A percentile compares a stretch with the other conserved stretches of the same genome.
These are phyloP conservation scores for Phytophthora cactorum DNA, from an alignment of 352 stramenopile species.

Conservation along the genomic window DNA sequence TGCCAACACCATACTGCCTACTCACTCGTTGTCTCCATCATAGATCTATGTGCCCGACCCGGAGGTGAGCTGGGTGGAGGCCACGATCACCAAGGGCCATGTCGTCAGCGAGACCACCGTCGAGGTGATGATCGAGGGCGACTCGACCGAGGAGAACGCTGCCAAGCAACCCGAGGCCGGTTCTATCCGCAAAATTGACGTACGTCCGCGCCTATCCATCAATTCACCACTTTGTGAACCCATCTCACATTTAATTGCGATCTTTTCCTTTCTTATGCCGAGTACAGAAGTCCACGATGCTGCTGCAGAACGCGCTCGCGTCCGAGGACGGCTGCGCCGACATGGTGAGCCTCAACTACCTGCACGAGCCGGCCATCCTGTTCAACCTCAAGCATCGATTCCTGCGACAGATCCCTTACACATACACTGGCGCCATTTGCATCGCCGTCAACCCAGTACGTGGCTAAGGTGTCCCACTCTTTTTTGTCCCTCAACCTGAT, in stretches of 20 bases:
- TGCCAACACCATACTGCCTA: background rate
- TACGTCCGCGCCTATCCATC: conserved; percentile 20
- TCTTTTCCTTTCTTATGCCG: conserved; percentile 7
- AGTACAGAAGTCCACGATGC: conserved; percentile 73
- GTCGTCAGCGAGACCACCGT: conserved; percentile 83
- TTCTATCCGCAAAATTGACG: conserved; percentile 55
- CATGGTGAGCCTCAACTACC: conserved; percentile 91
- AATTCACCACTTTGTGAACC: conserved; percentile 6
- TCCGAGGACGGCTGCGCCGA: conserved; percentile 70
- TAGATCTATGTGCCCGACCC: conserved; percentile 87
- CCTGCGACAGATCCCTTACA: conserved; percentile 93
- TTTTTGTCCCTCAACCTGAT: conserved; percentile 6
- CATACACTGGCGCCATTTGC: conserved; percentile 96
- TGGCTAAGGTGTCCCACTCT: conserved; percentile 19
- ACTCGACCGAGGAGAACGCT: conserved; percentile 69
- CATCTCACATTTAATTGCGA: conserved; percentile 11
- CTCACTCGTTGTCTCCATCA: background rate
- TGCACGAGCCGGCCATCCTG: conserved; percentile 92
- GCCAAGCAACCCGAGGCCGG: conserved; percentile 68
- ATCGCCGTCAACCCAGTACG: conserved; percentile 97
- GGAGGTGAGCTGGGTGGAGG: conserved; percentile 84
- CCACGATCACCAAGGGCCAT: conserved; percentile 83
- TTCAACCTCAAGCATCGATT: conserved; percentile 93
- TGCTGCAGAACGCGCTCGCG: conserved; percentile 75
- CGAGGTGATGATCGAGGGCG: conserved; percentile 75